Percentiles rank a stretch among this genome's conserved stretches.
phyloP scores from a whole-genome alignment of 2,329 filamentous ascomycete genomes.

The Pleoardoris graminearum region DNA sequence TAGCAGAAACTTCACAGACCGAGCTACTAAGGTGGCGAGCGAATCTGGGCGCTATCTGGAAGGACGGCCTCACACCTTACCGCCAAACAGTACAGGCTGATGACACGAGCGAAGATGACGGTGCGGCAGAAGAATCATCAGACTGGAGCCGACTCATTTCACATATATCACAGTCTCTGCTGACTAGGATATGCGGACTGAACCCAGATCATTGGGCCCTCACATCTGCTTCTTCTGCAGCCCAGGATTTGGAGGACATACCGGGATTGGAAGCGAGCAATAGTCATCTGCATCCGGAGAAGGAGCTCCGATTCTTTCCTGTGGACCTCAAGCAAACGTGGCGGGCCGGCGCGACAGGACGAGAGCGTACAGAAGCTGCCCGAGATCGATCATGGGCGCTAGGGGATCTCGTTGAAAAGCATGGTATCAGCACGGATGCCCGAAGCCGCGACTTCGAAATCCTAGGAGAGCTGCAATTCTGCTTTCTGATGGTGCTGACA shows the following conservation, averaged over 20 bases:
- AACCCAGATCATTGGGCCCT: conserved; percentile 57
- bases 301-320: conserved; percentile 58
- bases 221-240: conserved; percentile 61
- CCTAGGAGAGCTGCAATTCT: conserved; percentile 65
- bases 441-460: conserved; percentile 37
- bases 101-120: conserved; percentile 34
- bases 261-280: conserved; percentile 55
- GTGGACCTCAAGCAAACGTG: conserved; percentile 66
- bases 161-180: conserved; percentile 52
- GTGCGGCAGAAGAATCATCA: conserved; percentile 47
- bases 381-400: conserved; percentile 66
- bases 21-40: conserved; percentile 56
- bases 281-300: conserved; percentile 37
- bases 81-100: conserved; percentile 46
- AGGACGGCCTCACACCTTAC: conserved; percentile 55
- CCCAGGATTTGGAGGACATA: conserved; percentile 61
- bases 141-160: conserved; percentile 60
- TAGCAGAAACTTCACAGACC: conserved; percentile 47
- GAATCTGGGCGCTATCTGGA: conserved; percentile 61
- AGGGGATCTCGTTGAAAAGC: conserved; percentile 53
- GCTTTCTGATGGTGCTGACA: conserved; percentile 65
- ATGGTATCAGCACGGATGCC: conserved; percentile 40
- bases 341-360: conserved; percentile 62
- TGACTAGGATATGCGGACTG: conserved; percentile 56
- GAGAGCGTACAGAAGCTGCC: conserved; percentile 64